Evolutionary conservation across 768 basidiomycete species (phyloP).

Genomic region (Lentinula detonsa): DNA sequence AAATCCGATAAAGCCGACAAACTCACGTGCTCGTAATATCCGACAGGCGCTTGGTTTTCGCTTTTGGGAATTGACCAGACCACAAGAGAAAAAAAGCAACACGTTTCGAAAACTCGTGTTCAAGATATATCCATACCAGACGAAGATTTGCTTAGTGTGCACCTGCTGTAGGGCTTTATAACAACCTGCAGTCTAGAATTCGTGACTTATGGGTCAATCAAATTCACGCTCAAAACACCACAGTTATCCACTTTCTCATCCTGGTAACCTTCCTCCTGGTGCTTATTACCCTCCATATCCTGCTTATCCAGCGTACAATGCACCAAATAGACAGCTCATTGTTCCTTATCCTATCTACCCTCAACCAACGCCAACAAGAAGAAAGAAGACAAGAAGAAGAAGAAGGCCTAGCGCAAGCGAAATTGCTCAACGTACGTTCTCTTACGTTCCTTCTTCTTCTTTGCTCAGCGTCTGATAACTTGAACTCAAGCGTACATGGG

Average conservation of each 20-base stretch:
- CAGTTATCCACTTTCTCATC: not conserved
- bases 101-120: slow-evolving; percentile 3
- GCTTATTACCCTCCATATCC: not conserved
- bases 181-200: not conserved
- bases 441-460: not conserved
- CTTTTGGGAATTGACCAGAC: too few relatives aligned
- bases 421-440: not conserved
- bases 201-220: not conserved
- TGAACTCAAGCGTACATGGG: not conserved
- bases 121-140: not conserved
- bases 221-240: not conserved
- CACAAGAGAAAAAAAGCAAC: not conserved
- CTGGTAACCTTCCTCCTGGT: not conserved
- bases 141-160: not conserved
- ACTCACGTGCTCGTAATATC: not conserved
- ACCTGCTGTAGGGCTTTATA: not conserved
- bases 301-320: not conserved
- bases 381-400: not conserved
- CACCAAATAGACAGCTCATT: not conserved
- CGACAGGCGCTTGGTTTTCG: too few relatives aligned
- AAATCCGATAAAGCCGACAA: not conserved
- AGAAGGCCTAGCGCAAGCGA: not conserved
- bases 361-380: not conserved
- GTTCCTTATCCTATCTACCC: not conserved
- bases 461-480: not conserved